These are phyloP conservation scores for Solanum paucissectum DNA, from an alignment of 257 asterid genomes.

Conservation along the genomic window DNA sequence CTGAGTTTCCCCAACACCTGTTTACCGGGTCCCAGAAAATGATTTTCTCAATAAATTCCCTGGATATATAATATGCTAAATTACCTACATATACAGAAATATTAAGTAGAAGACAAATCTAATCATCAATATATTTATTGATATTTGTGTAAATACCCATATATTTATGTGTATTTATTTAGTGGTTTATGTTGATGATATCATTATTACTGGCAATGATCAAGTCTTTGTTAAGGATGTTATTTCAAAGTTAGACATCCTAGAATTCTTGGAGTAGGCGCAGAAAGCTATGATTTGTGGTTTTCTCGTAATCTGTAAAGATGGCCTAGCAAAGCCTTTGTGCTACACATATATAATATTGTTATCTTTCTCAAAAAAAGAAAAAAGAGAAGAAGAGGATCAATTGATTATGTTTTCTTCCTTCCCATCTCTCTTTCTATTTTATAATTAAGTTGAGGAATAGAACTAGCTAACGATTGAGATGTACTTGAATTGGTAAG, in stretches of 20 bases:
- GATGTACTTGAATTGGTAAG: not conserved
- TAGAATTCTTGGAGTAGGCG: not conserved
- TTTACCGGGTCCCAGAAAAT: not conserved
- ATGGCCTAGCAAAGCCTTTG: not conserved
- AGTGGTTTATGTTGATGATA: not conserved
- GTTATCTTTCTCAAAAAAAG: not conserved
- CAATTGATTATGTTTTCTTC: not conserved
- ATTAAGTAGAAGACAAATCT: not conserved
- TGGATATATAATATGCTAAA: not conserved
- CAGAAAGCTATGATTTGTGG: not conserved
- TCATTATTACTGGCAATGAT: not conserved
- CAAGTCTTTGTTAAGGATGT: not conserved
- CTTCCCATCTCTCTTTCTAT: not conserved
- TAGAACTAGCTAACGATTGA: not conserved
- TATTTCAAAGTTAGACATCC: not conserved
- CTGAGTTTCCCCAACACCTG: slow-evolving; percentile 65
- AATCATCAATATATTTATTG: not conserved
- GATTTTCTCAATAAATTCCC: not conserved
- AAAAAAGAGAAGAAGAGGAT: not conserved
- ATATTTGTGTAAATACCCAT: not conserved
- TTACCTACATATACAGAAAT: not conserved
- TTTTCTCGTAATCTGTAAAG: not conserved
- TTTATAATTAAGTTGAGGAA: not conserved
- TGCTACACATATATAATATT: not conserved
- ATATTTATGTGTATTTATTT: not conserved